Evolutionary conservation across 202 grass and related monocot species (phyloP), one percentile per base, ranked within the genome.

Genomic region (Panicum virgatum): DNA sequence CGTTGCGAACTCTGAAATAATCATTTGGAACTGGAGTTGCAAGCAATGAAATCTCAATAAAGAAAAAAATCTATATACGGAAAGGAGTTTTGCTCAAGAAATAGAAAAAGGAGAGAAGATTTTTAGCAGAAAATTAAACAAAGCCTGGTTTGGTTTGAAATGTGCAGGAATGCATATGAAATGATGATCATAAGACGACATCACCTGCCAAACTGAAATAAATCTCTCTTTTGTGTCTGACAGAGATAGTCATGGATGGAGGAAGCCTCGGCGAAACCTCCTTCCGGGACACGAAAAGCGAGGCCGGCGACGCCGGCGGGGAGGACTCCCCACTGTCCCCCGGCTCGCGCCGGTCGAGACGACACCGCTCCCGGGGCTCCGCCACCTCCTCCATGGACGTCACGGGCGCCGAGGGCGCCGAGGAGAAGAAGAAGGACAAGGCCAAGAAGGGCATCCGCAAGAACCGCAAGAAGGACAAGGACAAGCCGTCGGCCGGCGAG

Each of bases 301-400:
- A 78, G 46, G 69, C 78, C 0, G 69, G 72, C n/a, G 73, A 79
- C 18, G 32, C 9, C 73, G 44, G 82, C 39, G 75, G 9, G 0
- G 53, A 52, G 1, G 80, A 89, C 40, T 88, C 86, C 1, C 84
- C 85, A 0, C 78, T 65, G 9, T 65, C 86, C 11, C 45, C 82
- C 7, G 76, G 62, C 67, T 18, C 82, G 0, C 88, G 88, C 29
- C 89, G 90, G 57, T 88, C 92, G 39, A 87, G 96, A 70, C 62
- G 89, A 20, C 83, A 91, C 77, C 92, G 90, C 52, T 95, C 96
- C 2, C 84, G 92, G n/a, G 89, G 90, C 44, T 91, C 90, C 14
- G 78, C 78, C 18, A 80, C 85, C 56, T 72, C 88, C 56, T 75
- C 80, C 60, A 75, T 84, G 44, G 82, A 89, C 15, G 73, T 63